A percentile compares a stretch with the other conserved stretches of the same genome.
Evolutionary conservation across 257 asterid genomes (phyloP).

Genomic region (Ehretia macrophylla): DNA sequence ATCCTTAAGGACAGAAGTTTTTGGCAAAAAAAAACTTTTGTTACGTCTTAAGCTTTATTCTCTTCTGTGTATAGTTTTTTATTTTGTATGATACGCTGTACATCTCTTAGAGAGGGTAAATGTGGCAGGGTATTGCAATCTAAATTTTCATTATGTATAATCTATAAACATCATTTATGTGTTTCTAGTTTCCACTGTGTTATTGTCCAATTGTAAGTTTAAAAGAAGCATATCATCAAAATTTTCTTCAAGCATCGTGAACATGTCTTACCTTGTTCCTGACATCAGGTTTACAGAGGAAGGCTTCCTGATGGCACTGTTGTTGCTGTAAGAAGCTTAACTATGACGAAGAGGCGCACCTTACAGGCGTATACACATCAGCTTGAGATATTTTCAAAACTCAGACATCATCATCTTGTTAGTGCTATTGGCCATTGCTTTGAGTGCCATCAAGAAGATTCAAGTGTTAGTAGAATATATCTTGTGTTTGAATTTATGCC

Average conservation of each 20-base stretch:
- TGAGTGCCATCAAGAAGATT: conserved; percentile 58
- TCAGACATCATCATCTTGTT: conserved; percentile 66
- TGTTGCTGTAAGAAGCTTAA: conserved; percentile 62
- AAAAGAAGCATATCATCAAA: too few species aligned
- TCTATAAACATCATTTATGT: too few species aligned
- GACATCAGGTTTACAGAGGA: conserved; percentile 61
- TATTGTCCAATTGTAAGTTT: too few species aligned
- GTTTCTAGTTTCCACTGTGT: too few species aligned
- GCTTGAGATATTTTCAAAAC: conserved; percentile 58
- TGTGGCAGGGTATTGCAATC: too few species aligned
- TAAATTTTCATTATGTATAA: too few species aligned
- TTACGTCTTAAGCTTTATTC: too few species aligned
- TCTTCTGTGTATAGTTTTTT: too few species aligned
- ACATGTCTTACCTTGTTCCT: neutral
- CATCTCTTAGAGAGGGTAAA: too few species aligned
- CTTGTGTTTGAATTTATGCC: conserved; percentile 67
- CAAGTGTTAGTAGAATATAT: conserved; percentile 47
- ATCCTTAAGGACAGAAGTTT: too few species aligned
- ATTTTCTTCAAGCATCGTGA: neutral
- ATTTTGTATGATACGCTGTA: too few species aligned
- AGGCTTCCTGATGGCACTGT: conserved; percentile 53
- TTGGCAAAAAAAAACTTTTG: too few species aligned
- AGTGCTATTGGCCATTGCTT: conserved; percentile 86
- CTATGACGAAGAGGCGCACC: conserved; percentile 43
- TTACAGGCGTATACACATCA: conserved; percentile 65